Conservation (phyloP, 805 yeast species). For the Wickerhamomyces bisporus region DNA sequence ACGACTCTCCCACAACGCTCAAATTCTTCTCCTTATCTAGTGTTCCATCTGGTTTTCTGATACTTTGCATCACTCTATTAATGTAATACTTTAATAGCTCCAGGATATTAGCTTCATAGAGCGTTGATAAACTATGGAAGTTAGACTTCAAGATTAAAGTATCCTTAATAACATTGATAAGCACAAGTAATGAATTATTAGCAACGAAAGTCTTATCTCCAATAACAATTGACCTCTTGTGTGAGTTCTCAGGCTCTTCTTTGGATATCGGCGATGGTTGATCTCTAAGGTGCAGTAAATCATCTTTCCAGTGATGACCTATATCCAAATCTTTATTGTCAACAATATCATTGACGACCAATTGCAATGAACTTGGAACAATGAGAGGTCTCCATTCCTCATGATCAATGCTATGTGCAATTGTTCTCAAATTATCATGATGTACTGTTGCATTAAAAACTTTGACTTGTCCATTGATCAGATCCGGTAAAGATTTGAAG, state of each 20-base stretch:
- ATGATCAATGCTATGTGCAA: constrained; percentile 48
- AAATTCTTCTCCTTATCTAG: constrained; percentile 27
- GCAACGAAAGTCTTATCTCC: constrained; percentile 54
- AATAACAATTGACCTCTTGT: constrained; percentile 38
- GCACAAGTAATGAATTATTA: constrained; percentile 41
- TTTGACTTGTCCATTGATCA: constrained; percentile 60
- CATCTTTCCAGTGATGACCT: constrained; percentile 39
- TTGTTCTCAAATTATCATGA: constrained; percentile 38
- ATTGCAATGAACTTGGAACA: constrained; percentile 45
- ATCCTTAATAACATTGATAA: constrained; percentile 40
- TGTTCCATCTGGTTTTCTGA: constrained; percentile 18
- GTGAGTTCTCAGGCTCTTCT: constrained; percentile 21
- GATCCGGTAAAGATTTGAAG: constrained; percentile 54
- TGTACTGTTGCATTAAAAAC: constrained; percentile 55
- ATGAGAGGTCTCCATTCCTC: constrained; percentile 80
- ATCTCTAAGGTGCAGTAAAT: constrained; percentile 22
- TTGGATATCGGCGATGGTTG: constrained; percentile 1
- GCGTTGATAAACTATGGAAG: constrained; percentile 40
- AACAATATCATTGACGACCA: constrained; percentile 43
- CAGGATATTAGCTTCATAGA: constrained; percentile 38
- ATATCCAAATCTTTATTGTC: constrained; percentile 43
- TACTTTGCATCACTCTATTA: constrained; percentile 31
- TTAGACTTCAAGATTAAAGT: constrained; percentile 52
- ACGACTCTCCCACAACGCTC: constrained; percentile 37
- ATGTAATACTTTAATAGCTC: constrained; percentile 49